A percentile compares a stretch with the other conserved stretches of the same genome.
Evolutionary conservation across 225 moss, liverwort and hornwort genomes (phyloP).

Genomic region (Marchantia polymorpha): DNA sequence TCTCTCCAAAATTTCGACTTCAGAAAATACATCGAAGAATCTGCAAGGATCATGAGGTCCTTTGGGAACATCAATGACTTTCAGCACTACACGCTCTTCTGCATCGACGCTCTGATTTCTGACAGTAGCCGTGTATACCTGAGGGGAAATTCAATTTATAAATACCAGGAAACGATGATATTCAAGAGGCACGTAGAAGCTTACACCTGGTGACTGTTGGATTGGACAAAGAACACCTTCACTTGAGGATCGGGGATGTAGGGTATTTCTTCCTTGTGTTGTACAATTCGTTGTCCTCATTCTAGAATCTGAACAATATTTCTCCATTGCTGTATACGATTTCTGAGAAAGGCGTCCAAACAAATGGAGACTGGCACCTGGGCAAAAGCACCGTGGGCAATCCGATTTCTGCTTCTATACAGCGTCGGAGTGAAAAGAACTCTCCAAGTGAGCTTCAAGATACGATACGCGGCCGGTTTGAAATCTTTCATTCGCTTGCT

Average conservation of each 20-base stretch:
- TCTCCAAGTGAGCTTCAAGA: conserved; percentile 77
- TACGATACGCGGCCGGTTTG: conserved; percentile 56
- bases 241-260: neutral
- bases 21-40: conserved; percentile 87
- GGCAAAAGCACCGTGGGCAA: conserved; percentile 83
- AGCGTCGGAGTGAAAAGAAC: conserved; percentile 53
- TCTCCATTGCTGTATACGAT: too few relatives aligned
- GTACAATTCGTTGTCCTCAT: neutral
- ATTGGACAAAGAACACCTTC: neutral
- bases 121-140: conserved; percentile 66
- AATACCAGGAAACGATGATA: neutral
- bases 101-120: conserved; percentile 10
- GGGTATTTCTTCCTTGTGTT: neutral
- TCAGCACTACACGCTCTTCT: conserved; percentile 65
- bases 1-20: conserved; percentile 75
- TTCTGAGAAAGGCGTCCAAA: too few relatives aligned
- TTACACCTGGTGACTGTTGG: neutral
- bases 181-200: neutral
- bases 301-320: too few relatives aligned
- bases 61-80: conserved; percentile 72
- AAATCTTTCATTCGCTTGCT: conserved; percentile 53
- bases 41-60: conserved; percentile 71
- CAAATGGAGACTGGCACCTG: conserved; percentile 42
- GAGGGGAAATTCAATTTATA: neutral
- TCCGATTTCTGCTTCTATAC: conserved; percentile 52